phyloP scores from a whole-genome alignment of 2,329 filamentous ascomycete genomes.

The Arthrinium phaeospermum region DNA sequence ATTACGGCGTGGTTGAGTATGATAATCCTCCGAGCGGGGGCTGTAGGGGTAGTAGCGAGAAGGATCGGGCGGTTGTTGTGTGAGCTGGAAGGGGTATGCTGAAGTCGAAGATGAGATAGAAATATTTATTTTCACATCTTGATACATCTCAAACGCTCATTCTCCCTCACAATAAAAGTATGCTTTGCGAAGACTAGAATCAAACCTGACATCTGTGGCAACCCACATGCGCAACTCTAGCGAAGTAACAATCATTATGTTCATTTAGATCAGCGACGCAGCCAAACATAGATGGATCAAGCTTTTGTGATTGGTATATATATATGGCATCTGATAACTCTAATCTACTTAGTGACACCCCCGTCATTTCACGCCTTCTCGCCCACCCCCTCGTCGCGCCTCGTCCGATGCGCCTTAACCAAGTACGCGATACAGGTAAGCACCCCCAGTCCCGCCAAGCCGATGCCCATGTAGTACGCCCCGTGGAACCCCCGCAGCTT shows the following conservation, averaged over 20 bases:
- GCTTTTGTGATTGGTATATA: no score
- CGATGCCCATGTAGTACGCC: conserved; percentile 49
- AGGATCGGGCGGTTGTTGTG: not conserved
- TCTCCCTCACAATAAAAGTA: not conserved
- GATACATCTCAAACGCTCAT: no score
- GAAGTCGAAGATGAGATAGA: no score
- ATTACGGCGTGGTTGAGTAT: not conserved
- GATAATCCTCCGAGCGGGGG: not conserved
- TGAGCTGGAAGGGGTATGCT: not conserved
- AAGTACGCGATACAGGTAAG: conserved; percentile 40
- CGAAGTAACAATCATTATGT: no score
- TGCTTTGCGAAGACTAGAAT: no score
- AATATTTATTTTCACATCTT: no score
- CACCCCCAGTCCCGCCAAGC: conserved; percentile 43
- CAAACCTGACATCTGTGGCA: no score
- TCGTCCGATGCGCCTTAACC: conserved; percentile 29
- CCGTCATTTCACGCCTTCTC: conserved; percentile 22
- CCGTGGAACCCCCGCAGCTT: conserved; percentile 43
- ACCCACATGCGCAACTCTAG: no score
- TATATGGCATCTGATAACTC: no score
- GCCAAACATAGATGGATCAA: no score
- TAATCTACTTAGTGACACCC: no score
- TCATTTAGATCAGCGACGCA: no score
- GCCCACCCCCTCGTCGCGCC: not conserved
- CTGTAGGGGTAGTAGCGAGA: not conserved